Base-by-base conservation (phyloP, 2,329 filamentous ascomycete genomes). In the Colletotrichum sp. region DNA sequence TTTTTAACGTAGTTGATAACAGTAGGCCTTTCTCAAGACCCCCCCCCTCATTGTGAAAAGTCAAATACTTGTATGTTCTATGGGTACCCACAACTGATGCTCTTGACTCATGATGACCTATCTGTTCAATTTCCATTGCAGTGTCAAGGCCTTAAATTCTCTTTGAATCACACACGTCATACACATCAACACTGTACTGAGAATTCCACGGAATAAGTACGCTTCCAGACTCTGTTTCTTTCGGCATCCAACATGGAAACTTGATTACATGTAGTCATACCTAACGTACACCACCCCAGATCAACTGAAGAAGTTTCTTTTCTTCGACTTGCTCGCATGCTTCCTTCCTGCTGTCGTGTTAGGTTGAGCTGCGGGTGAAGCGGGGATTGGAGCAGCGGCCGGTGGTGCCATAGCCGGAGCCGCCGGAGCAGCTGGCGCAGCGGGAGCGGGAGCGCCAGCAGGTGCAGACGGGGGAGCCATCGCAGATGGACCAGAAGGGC, bases 291-390 rank as follows among this genome's bases (percentile, higher is more conserved):
- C n/a, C 44, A 52, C 44, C n/a, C 44, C 44, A 52, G 44, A 52
- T 52, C 44, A 52, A 52, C 44, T 52, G 44, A 52, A 52, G 44
- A 52, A 52, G n/a, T 21, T 52, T 21, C 44, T 52, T 52, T 52
- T 52, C 44, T 52, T 52, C 16, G 44, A 52, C n/a, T 52, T 52
- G n/a, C 44, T 52, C 10, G 44, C 44, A 52, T 21, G 44, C n/a
- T 52, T 52, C 44, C 44, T 52, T 52, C 44, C 44, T 52, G 44
- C 44, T 21, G 44, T 52, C 44, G 44, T 52, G n/a, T 52, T 52
- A 7, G 44, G 44, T 52, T 52, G 44, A 52, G 44, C 44, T 13
- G 44, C 44, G n/a, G 44, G 44, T 52, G 18, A 21, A 21, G 44
- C 44, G 10, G 44, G 44, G 10, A 52, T 52, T 12, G 44, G 44